These are phyloP conservation scores for Metschnikowia gelsemii DNA, from an alignment of 805 yeast species.

Conservation along the genomic window DNA sequence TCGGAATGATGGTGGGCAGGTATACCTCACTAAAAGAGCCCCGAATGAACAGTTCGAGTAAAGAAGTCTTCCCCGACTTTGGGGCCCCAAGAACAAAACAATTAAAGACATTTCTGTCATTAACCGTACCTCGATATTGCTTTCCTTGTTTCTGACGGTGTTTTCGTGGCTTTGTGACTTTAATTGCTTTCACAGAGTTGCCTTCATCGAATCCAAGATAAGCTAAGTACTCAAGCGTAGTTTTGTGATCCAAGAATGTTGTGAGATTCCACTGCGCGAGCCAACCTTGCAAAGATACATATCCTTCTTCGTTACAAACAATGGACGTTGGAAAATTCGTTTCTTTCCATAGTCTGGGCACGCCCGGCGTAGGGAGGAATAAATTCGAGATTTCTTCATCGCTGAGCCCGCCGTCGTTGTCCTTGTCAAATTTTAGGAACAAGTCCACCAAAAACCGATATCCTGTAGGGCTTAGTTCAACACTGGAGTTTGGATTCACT, in stretches of 20 bases:
- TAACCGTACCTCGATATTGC: slow-evolving; percentile 62
- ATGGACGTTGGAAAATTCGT: slow-evolving; percentile 84
- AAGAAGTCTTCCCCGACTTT: slow-evolving; percentile 82
- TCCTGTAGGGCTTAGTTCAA: slow-evolving; percentile 90
- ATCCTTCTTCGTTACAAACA: slow-evolving; percentile 85
- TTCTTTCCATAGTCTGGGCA: slow-evolving; percentile 84
- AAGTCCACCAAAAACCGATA: slow-evolving; percentile 89
- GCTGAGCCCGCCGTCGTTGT: slow-evolving; percentile 93
- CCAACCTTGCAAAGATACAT: slow-evolving; percentile 96
- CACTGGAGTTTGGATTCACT: slow-evolving; percentile 71
- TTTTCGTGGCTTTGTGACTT: slow-evolving; percentile 79
- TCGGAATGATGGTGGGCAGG: slow-evolving; percentile 79
- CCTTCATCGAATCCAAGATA: slow-evolving; percentile 81
- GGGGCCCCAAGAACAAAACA: slow-evolving; percentile 86
- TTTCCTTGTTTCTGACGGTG: slow-evolving; percentile 64
- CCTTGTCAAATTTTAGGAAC: slow-evolving; percentile 84
- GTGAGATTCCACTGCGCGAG: slow-evolving; percentile 98
- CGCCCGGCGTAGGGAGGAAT: slow-evolving; percentile 89
- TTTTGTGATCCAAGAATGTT: slow-evolving; percentile 77
- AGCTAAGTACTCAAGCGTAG: slow-evolving; percentile 85
- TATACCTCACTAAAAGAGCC: slow-evolving; percentile 68
- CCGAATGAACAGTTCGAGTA: slow-evolving; percentile 78
- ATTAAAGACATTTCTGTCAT: slow-evolving; percentile 87
- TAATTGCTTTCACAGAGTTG: slow-evolving; percentile 46
- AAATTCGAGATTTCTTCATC: slow-evolving; percentile 65